Evolutionary conservation across 371 early-diverging fungal species (phyloP).

Genomic region (Apophysomyces variabilis): DNA sequence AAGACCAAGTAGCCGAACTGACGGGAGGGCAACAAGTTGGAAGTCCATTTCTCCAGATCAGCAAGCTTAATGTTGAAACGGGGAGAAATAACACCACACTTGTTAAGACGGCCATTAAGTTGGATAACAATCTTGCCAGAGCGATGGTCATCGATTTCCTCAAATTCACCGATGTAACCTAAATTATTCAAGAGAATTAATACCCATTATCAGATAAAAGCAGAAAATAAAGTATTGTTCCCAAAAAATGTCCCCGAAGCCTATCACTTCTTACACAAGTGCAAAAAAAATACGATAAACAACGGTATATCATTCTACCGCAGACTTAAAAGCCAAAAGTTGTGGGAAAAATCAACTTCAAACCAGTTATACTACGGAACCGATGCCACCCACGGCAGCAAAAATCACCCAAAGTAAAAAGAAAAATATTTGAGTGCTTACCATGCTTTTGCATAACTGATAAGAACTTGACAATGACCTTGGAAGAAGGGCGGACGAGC

Average conservation of each 20-base stretch:
- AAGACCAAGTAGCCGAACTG: constrained; percentile 98
- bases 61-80: constrained; percentile 97
- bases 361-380: constrained; percentile 72
- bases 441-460: constrained; percentile 98
- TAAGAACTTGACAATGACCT: constrained; percentile 97
- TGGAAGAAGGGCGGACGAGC: constrained; percentile 92
- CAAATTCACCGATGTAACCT: constrained; percentile 99
- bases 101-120: constrained; percentile 99
- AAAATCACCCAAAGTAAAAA: constrained; percentile 31
- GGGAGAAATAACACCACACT: constrained; percentile 99
- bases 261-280: not conserved
- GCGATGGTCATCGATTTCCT: constrained; percentile 98
- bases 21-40: constrained; percentile 98
- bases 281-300: constrained; percentile 15
- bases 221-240: not conserved
- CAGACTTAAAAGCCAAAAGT: constrained; percentile 74
- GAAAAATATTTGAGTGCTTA: constrained; percentile 49
- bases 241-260: not conserved
- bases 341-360: constrained; percentile 41
- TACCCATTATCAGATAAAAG: not conserved
- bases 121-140: constrained; percentile 99
- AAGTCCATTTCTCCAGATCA: constrained; percentile 98
- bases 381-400: not conserved
- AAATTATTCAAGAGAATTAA: constrained; percentile 4
- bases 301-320: constrained; percentile 60